Evolutionary conservation across 345 rosid species (phyloP).

Genomic region (Corchorus capsularis): DNA sequence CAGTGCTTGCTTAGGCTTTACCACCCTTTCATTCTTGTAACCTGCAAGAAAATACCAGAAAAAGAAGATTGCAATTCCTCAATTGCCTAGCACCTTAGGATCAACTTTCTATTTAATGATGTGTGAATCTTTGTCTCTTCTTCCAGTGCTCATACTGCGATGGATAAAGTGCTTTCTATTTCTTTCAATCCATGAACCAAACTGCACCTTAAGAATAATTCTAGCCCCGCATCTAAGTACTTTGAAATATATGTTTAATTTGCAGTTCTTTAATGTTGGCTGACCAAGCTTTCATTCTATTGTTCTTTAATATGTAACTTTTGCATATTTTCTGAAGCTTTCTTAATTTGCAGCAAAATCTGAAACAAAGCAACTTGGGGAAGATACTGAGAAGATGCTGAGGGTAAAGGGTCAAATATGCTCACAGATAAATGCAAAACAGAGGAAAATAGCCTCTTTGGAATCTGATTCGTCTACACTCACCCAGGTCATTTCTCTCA

Average conservation of each 20-base stretch:
- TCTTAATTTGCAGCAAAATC: constrained; percentile 47
- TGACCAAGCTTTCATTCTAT: not conserved
- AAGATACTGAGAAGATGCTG: constrained; percentile 52
- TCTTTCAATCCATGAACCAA: not conserved
- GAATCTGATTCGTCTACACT: constrained; percentile 66
- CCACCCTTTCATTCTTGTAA: not conserved
- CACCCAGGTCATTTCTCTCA: constrained; percentile 45
- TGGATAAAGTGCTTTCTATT: not conserved
- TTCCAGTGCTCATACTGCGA: not conserved
- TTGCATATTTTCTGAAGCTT: not conserved
- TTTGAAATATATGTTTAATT: not conserved
- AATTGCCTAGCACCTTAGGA: no score
- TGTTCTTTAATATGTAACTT: not conserved
- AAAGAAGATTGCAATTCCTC: not conserved
- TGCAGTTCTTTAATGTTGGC: not conserved
- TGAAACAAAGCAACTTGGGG: constrained; percentile 43
- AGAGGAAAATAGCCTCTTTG: constrained; percentile 49
- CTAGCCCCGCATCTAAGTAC: not conserved
- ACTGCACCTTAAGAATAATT: not conserved
- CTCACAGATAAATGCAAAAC: constrained; percentile 56
- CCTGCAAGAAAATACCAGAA: not conserved
- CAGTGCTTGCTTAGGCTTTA: not conserved
- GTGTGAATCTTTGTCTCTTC: not conserved
- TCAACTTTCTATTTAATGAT: no score
- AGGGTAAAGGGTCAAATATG: constrained; percentile 59